A percentile compares a stretch with the other conserved stretches of the same genome.
Evolutionary conservation across 805 yeast genomes (phyloP).

Genomic region (Saccharomycopsis sp.): DNA sequence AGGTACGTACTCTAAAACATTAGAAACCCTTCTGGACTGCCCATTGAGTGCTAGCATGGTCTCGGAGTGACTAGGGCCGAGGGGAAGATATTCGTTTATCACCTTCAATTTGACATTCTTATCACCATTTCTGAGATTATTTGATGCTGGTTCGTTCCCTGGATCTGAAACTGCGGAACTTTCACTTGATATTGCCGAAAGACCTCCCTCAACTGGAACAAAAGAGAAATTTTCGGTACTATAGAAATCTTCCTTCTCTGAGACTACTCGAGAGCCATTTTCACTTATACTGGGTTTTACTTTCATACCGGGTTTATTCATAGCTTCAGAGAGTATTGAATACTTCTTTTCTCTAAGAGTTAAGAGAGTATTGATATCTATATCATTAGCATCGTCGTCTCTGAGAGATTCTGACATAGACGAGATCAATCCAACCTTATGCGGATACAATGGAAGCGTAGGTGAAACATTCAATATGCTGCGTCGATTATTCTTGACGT

Average conservation of each 20-base stretch:
- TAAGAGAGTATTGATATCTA: background rate
- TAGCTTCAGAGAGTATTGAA: background rate
- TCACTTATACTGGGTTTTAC: background rate
- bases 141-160: background rate
- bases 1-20: background rate
- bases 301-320: background rate
- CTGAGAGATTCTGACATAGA: background rate
- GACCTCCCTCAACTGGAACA: background rate
- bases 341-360: background rate
- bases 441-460: background rate
- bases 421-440: background rate
- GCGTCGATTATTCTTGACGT: background rate
- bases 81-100: background rate
- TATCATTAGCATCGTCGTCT: background rate
- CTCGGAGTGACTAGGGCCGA: background rate
- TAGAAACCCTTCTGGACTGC: background rate
- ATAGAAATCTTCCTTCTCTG: background rate
- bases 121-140: background rate
- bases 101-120: background rate
- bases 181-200: background rate
- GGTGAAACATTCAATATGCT: background rate
- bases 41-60: background rate
- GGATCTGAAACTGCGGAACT: background rate
- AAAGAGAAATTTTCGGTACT: background rate
- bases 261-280: background rate